Evolutionary conservation across 164 flowering plant species (phyloP).

Genomic region (Warburgia ugandensis): DNA sequence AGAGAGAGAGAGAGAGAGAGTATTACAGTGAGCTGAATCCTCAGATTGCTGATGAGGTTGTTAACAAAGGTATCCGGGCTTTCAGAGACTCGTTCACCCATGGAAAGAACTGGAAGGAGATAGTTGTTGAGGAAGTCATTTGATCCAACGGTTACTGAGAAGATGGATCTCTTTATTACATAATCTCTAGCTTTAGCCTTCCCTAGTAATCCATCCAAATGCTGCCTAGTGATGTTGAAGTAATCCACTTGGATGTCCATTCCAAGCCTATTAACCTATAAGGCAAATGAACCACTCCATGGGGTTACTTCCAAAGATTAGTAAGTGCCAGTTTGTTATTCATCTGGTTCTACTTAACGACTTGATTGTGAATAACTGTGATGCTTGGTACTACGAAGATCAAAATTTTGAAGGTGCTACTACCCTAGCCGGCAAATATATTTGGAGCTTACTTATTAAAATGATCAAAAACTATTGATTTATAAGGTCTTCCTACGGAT

Average conservation of each 20-base stretch:
- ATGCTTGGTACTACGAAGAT: no score
- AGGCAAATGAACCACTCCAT: background rate
- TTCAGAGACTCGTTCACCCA: constrained; percentile 59
- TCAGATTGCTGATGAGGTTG: constrained; percentile 52
- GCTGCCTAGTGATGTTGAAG: constrained; percentile 78
- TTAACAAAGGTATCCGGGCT: constrained; percentile 61
- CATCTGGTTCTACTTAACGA: no score
- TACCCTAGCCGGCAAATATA: no score
- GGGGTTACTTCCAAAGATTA: no score
- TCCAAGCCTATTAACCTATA: constrained; percentile 70
- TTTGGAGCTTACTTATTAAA: no score
- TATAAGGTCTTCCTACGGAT: no score
- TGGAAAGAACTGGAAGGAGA: constrained; percentile 72
- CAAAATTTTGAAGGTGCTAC: no score
- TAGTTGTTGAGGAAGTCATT: constrained; percentile 94
- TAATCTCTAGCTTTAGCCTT: constrained; percentile 53
- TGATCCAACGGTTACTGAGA: constrained; percentile 81
- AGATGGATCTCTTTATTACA: constrained; percentile 64
- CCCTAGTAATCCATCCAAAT: constrained; percentile 54
- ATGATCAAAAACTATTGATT: no score
- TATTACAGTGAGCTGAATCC: constrained; percentile 64
- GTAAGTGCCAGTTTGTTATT: no score
- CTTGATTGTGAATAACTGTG: no score
- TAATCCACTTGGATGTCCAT: constrained; percentile 86
- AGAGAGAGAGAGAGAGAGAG: background rate